Evolutionary conservation across 768 basidiomycete species (phyloP).

Genomic region (Serendipita sp.): DNA sequence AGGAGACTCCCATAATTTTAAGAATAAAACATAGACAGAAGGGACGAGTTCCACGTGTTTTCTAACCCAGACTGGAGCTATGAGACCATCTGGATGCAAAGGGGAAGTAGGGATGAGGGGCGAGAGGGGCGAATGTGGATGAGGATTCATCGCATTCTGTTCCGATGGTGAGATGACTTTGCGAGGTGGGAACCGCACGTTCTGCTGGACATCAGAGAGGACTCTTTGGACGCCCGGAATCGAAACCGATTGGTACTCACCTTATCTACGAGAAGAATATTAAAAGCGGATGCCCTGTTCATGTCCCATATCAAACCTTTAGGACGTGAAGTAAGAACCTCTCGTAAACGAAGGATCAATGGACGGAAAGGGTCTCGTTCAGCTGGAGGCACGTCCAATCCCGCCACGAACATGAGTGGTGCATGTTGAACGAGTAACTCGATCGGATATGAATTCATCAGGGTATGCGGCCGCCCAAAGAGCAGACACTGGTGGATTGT

Average conservation of each 20-base stretch:
- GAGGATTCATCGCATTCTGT: conserved; percentile 30
- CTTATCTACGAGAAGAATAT: conserved; percentile 72
- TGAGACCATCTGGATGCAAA: conserved; percentile 83
- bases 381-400: conserved; percentile 35
- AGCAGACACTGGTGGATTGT: too few relatives aligned
- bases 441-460: conserved; percentile 84
- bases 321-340: conserved; percentile 32
- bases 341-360: conserved; percentile 46
- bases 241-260: conserved; percentile 19
- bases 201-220: conserved; percentile 19
- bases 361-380: conserved; percentile 42
- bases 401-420: conserved; percentile 91
- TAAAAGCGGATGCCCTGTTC: conserved; percentile 33
- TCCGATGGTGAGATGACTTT: conserved; percentile 46
- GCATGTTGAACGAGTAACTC: conserved; percentile 79
- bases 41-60: conserved; percentile 89
- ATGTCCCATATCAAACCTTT: conserved; percentile 18
- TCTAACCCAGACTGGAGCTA: conserved; percentile 94
- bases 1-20: conserved; percentile 54
- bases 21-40: conserved; percentile 83
- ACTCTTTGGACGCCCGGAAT: background rate
- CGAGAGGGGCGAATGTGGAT: conserved; percentile 77
- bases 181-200: conserved; percentile 71
- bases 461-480: background rate
- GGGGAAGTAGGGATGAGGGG: conserved; percentile 81